These are phyloP conservation scores for Mariannaea sp. DNA, from an alignment of 2,329 filamentous ascomycete genomes.

Conservation along the genomic window DNA sequence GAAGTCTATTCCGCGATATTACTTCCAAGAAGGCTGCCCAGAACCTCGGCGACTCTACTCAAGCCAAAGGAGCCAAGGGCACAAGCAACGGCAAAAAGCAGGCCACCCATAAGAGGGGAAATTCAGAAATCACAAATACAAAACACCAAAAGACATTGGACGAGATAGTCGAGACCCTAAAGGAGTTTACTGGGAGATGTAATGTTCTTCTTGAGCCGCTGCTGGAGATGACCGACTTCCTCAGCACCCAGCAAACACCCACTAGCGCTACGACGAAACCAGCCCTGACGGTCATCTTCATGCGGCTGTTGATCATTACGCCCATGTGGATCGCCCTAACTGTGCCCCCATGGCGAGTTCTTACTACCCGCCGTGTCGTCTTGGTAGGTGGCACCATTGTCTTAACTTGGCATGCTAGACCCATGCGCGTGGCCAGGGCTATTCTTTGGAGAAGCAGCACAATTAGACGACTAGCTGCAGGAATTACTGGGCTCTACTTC, in stretches of 20 bases:
- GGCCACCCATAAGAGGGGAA: slow-evolving; percentile 47
- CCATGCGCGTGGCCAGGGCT: slow-evolving; percentile 81
- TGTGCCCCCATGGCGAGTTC: slow-evolving; percentile 78
- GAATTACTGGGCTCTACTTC: slow-evolving; percentile 82
- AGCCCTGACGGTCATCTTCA: slow-evolving; percentile 85
- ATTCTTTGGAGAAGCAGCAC: slow-evolving; percentile 88
- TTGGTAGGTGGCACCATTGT: slow-evolving; percentile 85
- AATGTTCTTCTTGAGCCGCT: slow-evolving; percentile 91
- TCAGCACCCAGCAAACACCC: slow-evolving; percentile 87
- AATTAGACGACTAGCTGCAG: slow-evolving; percentile 69
- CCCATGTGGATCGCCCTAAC: slow-evolving; percentile 87
- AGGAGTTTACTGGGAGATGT: slow-evolving; percentile 87
- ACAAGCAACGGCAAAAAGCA: slow-evolving; percentile 36
- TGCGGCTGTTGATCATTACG: slow-evolving; percentile 85
- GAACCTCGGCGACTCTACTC: slow-evolving; percentile 24
- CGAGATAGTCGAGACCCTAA: slow-evolving; percentile 93
- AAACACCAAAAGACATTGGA: slow-evolving; percentile 93
- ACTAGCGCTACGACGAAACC: slow-evolving; percentile 91
- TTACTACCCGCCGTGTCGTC: slow-evolving; percentile 83
- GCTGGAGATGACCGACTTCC: slow-evolving; percentile 86
- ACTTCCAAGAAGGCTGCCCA: slow-evolving; percentile 26
- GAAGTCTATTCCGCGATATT: slow-evolving; percentile 41
- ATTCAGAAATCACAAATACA: slow-evolving; percentile 65
- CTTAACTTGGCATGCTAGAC: slow-evolving; percentile 89
- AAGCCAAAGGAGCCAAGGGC: slow-evolving; percentile 33